Evolutionary conservation across 148 eudicot genomes (phyloP), one percentile per base, ranked within the genome.

Genomic region (Camellia japonica): DNA sequence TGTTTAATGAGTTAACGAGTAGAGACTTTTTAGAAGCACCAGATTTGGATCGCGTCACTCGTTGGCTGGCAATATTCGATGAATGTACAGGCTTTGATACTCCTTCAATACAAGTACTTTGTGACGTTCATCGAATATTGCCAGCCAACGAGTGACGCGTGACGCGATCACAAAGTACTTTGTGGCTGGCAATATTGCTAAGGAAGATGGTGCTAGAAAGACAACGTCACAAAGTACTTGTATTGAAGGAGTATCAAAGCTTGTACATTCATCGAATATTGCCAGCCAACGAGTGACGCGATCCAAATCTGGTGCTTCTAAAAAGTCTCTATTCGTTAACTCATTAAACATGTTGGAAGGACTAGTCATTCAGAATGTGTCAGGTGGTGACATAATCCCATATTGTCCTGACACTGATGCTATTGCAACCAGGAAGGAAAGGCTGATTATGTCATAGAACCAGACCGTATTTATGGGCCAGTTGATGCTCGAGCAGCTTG

Each of bases 161-260:
- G 30, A 23, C 30, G 30, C 30, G 0, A 23, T 23, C 30, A 23
- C 30, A 23, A 23, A 23, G 30, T 23, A 23, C 30, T 23, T 23
- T 23, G 30, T 23, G 30, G 30, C 30, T 23, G 30, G 30, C 30
- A 23, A 23, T n/a, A 75, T 55, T 79, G 60, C 82, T 67, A 64
- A 61, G 78, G 76, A 72, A 49, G 82, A 70, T 69, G 72, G 78
- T 52, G 56, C 71, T 76, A 79, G 77, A 66, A 68, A 54, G 77
- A 67, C 56, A 67, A 82, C 77, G 69, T 81, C 85, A 76, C 62
- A 80, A 83, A 70, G 44, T 77, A 56, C 43, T 46, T 51, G 51
- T 60, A 61, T 42, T 49, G 64, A 81, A 78, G 83, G 54, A 61
- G 41, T 43, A 64, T 13, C 70, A 54, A 44, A 56, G 15, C 72